These are phyloP conservation scores for Rosa rugosa DNA, from an alignment of 306 rosid species.

Conservation along the genomic window DNA sequence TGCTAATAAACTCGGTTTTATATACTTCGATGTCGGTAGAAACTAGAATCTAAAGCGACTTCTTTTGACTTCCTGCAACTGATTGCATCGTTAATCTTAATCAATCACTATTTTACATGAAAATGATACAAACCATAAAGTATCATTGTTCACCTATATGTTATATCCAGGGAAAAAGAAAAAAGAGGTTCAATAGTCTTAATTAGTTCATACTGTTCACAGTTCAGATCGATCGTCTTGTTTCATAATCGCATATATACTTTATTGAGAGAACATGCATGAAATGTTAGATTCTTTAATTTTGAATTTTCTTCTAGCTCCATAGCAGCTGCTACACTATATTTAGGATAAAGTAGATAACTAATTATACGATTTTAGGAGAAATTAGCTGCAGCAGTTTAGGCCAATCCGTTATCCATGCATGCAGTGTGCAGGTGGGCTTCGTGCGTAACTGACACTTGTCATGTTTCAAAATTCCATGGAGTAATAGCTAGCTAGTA, in stretches of 20 bases:
- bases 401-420: not conserved
- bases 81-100: not conserved
- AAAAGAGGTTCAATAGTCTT: not conserved
- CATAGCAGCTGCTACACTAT: not conserved
- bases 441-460: not conserved
- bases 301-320: not conserved
- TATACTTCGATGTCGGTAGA: not conserved
- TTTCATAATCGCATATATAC: not conserved
- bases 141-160: not conserved
- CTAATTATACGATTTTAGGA: not conserved
- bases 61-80: not conserved
- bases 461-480: conserved; percentile 16
- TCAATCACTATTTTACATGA: not conserved
- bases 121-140: not conserved
- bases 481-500: not conserved
- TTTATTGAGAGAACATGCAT: not conserved
- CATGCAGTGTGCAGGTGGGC: not conserved
- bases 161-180: not conserved
- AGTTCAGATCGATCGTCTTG: not conserved
- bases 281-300: not conserved
- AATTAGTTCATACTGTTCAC: not conserved
- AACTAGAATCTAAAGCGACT: not conserved
- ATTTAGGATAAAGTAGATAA: too few relatives aligned
- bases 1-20: too few relatives aligned
- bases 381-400: not conserved